phyloP scores from a whole-genome alignment of 2,329 filamentous ascomycete genomes.

The Phyllosticta citribraziliensis region DNA sequence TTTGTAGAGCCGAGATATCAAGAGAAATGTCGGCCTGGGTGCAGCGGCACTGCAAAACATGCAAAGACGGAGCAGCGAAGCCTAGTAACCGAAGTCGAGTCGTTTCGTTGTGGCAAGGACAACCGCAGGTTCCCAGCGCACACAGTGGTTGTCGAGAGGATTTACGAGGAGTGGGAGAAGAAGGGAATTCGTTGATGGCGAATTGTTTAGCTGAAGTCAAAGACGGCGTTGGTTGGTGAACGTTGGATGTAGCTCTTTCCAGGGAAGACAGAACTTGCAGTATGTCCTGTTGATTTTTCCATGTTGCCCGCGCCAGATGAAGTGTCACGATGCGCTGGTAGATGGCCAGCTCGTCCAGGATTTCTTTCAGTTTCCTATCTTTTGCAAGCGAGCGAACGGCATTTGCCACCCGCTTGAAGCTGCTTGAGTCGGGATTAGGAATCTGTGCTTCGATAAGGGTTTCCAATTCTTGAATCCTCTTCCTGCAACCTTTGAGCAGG shows the following conservation, averaged over 20 bases:
- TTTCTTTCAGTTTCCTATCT: not conserved
- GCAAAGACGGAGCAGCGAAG: not conserved
- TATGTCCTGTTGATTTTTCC: not conserved
- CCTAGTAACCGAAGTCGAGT: not conserved
- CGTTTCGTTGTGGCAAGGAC: not conserved
- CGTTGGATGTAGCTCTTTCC: not conserved
- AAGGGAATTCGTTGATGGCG: not conserved
- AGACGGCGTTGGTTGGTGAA: not conserved
- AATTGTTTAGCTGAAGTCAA: not conserved
- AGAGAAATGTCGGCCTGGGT: not conserved
- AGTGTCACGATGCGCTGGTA: not conserved
- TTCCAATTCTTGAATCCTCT: not conserved
- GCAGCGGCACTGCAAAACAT: not conserved
- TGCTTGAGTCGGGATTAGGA: not conserved
- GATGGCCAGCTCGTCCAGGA: not conserved
- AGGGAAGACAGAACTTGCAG: not conserved
- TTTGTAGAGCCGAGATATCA: not conserved
- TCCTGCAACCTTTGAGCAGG: not conserved
- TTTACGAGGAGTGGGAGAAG: not conserved
- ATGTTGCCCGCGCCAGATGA: not conserved
- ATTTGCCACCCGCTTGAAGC: not conserved
- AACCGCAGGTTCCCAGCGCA: not conserved
- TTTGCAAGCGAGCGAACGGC: not conserved
- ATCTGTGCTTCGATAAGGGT: not conserved
- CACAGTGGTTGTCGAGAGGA: not conserved